Percentiles rank a stretch among this genome's conserved stretches.
Evolutionary conservation across 139 green algal genomes (phyloP).

Genomic region (Diplosphaera chodatii): DNA sequence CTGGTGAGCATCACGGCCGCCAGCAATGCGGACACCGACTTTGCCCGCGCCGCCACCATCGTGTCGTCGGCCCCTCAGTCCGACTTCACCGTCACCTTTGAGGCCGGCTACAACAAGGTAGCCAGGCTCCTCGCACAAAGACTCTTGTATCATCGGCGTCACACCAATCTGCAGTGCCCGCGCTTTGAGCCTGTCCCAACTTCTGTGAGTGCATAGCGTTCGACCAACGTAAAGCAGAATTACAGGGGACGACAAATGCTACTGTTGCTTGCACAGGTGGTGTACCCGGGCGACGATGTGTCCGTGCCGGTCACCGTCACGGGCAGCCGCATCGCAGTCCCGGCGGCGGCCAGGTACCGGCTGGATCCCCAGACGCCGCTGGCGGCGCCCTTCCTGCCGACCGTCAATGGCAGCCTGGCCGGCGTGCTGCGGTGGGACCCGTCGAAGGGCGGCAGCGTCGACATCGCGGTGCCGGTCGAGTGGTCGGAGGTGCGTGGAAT

Average conservation of each 20-base stretch:
- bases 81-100: background rate
- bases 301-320: background rate
- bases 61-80: background rate
- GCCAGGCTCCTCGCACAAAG: background rate
- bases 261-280: background rate
- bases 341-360: background rate
- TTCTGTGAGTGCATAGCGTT: too few species aligned
- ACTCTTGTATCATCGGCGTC: too few species aligned
- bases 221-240: too few species aligned
- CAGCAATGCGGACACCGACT: background rate
- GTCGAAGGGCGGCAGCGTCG: background rate
- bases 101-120: constrained; percentile 11
- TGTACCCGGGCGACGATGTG: background rate
- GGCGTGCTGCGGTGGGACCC: background rate
- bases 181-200: too few species aligned
- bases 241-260: too few species aligned
- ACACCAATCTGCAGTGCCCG: too few species aligned
- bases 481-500: background rate
- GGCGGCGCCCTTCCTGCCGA: background rate
- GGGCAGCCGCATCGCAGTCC: background rate
- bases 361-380: background rate
- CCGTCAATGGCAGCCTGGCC: background rate
- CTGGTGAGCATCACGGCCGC: background rate
- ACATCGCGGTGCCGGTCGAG: background rate
- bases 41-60: background rate